phyloP scores from a whole-genome alignment of 306 rosid species.

The Macrotyloma uniflorum region DNA sequence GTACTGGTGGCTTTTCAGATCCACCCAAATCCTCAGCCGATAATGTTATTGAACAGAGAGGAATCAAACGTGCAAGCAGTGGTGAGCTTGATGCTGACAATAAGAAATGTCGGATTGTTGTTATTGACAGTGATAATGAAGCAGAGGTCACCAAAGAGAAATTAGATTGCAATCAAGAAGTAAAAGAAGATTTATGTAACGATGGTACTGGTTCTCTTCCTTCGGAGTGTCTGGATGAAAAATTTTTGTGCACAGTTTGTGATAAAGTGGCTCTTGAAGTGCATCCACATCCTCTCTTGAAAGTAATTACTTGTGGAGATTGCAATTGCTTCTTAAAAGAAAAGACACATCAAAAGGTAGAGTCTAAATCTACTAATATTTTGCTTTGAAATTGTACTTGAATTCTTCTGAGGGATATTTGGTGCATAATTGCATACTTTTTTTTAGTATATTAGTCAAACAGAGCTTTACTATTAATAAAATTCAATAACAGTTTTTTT shows the following conservation, averaged over 20 bases:
- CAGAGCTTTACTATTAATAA: background rate
- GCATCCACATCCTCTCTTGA: slow-evolving; percentile 67
- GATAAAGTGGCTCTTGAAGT: slow-evolving; percentile 56
- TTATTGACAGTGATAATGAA: slow-evolving; percentile 50
- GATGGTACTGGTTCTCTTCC: slow-evolving; percentile 46
- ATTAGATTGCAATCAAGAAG: slow-evolving; percentile 41
- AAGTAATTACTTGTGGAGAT: slow-evolving; percentile 74
- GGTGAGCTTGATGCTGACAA: slow-evolving; percentile 51
- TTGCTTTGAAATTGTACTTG: background rate
- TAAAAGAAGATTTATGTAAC: slow-evolving; percentile 39
- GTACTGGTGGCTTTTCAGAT: slow-evolving; percentile 40
- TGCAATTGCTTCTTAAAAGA: slow-evolving; percentile 61
- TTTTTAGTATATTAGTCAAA: slow-evolving; percentile 12
- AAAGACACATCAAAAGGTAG: slow-evolving; percentile 59
- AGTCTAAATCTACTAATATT: slow-evolving; percentile 26
- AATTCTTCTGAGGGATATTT: background rate
- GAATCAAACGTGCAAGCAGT: slow-evolving; percentile 66
- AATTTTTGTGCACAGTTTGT: slow-evolving; percentile 70
- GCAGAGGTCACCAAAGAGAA: slow-evolving; percentile 41
- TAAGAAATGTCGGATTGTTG: slow-evolving; percentile 57
- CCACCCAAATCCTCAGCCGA: slow-evolving; percentile 41
- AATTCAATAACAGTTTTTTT: background rate
- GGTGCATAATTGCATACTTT: background rate
- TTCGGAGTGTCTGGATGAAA: slow-evolving; percentile 47
- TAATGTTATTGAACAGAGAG: slow-evolving; percentile 55